A percentile compares a stretch with the other conserved stretches of the same genome.
Evolutionary conservation across 1,284 basidiomycete species (phyloP).

Genomic region (Tilletia setariae): DNA sequence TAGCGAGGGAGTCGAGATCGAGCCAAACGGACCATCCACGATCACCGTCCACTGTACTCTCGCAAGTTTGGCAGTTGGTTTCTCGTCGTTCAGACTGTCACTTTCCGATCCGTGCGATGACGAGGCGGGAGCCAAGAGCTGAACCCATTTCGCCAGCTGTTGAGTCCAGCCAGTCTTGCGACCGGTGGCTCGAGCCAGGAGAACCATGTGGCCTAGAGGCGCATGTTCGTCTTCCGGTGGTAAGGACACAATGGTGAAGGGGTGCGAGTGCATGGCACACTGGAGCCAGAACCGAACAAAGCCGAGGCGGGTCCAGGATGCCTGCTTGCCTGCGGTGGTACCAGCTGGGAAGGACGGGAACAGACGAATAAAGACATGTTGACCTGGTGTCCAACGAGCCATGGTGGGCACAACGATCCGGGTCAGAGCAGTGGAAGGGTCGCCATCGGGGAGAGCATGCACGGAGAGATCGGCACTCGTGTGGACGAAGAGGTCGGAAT

Average conservation of each 20-base stretch:
- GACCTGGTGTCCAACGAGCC: slow-evolving; percentile 42
- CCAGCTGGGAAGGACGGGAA: slow-evolving; percentile 31
- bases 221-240: slow-evolving; percentile 19
- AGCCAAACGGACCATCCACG: neutral
- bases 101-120: neutral
- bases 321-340: neutral
- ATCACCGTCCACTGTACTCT: neutral
- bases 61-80: neutral
- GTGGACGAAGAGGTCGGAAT: slow-evolving; percentile 14
- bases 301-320: neutral
- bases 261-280: slow-evolving; percentile 34
- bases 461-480: slow-evolving; percentile 7
- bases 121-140: neutral
- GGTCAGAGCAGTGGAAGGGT: slow-evolving; percentile 20
- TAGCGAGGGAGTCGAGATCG: neutral
- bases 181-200: neutral
- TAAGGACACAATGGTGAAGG: slow-evolving; percentile 46
- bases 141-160: neutral
- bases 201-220: slow-evolving; percentile 1
- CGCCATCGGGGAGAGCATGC: neutral
- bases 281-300: slow-evolving; percentile 5
- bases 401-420: slow-evolving; percentile 35
- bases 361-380: slow-evolving; percentile 43
- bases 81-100: neutral
- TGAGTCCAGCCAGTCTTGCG: neutral